Percentiles rank a stretch among this genome's conserved stretches.
Conservation (phyloP, 2,329 filamentous ascomycete genomes). For the Chaetomium sp. region DNA sequence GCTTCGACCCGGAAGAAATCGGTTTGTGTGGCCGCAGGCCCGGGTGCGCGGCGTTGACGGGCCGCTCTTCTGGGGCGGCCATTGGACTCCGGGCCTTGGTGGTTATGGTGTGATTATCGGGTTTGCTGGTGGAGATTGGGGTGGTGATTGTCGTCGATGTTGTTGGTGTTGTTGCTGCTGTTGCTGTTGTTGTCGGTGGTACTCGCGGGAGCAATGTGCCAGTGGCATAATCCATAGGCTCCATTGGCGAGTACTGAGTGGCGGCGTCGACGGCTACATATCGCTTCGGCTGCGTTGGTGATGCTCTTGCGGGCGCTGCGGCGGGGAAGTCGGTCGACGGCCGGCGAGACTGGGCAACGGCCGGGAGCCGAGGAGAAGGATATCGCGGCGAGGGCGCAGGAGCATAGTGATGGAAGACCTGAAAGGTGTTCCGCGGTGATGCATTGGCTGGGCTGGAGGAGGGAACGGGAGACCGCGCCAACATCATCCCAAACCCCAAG, state of each 20-base stretch:
- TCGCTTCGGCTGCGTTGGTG: constrained; percentile 30
- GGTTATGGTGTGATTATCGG: constrained; percentile 18
- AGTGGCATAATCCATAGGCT: constrained; percentile 36
- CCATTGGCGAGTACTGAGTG: constrained; percentile 45
- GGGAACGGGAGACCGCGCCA: constrained; percentile 51
- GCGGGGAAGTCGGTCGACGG: constrained; percentile 29
- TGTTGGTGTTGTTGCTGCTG: too few species aligned
- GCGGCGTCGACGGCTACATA: constrained; percentile 44
- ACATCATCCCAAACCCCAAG: constrained; percentile 47
- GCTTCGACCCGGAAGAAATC: constrained; percentile 21
- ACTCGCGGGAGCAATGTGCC: constrained; percentile 16
- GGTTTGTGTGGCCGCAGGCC: constrained; percentile 18
- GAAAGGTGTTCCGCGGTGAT: constrained; percentile 40
- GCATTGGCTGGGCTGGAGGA: constrained; percentile 45
- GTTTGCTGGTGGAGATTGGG: too few species aligned
- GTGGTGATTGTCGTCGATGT: too few species aligned
- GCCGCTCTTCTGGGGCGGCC: constrained; percentile 25
- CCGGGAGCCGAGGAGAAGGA: constrained; percentile 36
- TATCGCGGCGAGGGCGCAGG: constrained; percentile 39
- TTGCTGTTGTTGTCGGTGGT: constrained; percentile 21
- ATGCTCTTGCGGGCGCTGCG: constrained; percentile 28
- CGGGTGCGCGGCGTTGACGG: constrained; percentile 14
- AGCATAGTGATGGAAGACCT: constrained; percentile 38
- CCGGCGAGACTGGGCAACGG: constrained; percentile 34
- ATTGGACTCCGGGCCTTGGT: constrained; percentile 25